Base-by-base conservation (phyloP, 176 grass and related monocot genomes). In the Themeda triandra region DNA sequence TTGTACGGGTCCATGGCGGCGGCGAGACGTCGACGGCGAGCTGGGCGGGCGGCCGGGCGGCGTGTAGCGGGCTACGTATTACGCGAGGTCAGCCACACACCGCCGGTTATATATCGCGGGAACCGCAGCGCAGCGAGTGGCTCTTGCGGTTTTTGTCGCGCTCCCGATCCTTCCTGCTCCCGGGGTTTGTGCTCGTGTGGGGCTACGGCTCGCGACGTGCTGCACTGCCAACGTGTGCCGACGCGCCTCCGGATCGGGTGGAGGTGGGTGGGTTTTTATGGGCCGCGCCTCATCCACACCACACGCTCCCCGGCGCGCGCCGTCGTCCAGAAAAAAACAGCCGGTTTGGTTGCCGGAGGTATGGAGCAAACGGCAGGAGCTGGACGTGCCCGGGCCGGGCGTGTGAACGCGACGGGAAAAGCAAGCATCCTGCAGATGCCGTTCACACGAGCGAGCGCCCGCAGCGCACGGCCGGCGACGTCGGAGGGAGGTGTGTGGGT, bases 1-100 rank as follows among this genome's bases (percentile, higher is more conserved):
- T 95, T 93, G 91, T 98, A 95, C 1, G 92, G 95, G 83, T 98
- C 95, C 95, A 98, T 98, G 90, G 86, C 11, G 29, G 54, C 21
- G 56, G 3, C 25, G 59, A n/a, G n/a, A n/a, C n/a, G n/a, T 24
- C 59, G 59, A 28, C 8, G 25, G 25, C 60, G 60, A 63, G 11
- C 12, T 5, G n/a, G 23, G 48, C 48, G 45, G 41, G 11, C 39
- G 42, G 11, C 8, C 2, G 7, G 60, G 28, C 25, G 77, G 41
- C 30, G 73, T 49, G 18, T 71, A 42, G 76, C 54, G n/a, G 31
- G 58, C 24, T 63, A 63, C 69, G 81, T n/a, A n/a, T n/a, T n/a
- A 48, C 17, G 87, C 74, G 72, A 76, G n/a, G 44, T 35, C 58
- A 11, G 44, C 13, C 66, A 4, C 53, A n/a, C 81, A 6, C 64